These are phyloP conservation scores for Alternaria sp. DNA, from an alignment of 2,329 filamentous ascomycete genomes.

Conservation along the genomic window DNA sequence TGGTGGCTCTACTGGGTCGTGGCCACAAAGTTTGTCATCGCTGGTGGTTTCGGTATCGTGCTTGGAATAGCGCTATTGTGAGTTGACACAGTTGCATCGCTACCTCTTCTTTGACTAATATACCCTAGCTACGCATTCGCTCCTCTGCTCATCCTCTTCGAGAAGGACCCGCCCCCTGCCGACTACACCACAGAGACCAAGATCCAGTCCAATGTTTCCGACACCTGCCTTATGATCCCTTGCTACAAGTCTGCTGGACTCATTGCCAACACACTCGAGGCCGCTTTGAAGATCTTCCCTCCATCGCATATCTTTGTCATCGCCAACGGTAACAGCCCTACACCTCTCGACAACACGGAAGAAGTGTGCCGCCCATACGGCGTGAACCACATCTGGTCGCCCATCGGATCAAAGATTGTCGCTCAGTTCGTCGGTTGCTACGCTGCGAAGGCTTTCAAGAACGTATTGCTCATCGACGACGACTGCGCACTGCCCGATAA, in stretches of 20 bases:
- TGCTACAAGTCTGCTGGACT: slow-evolving; percentile 21
- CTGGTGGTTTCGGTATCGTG: slow-evolving; percentile 51
- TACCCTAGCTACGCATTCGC: slow-evolving; percentile 29
- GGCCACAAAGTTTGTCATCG: slow-evolving; percentile 47
- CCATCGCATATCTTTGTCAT: slow-evolving; percentile 22
- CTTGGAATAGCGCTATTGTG: slow-evolving; percentile 28
- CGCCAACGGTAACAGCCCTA: slow-evolving; percentile 20
- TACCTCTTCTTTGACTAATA: slow-evolving; percentile 15
- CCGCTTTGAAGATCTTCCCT: slow-evolving; percentile 22
- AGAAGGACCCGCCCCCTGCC: slow-evolving; percentile 36
- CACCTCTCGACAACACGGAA: slow-evolving; percentile 23
- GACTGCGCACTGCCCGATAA: slow-evolving; percentile 21
- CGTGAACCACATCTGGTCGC: slow-evolving; percentile 20
- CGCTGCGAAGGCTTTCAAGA: slow-evolving; percentile 20
- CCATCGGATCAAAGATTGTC: slow-evolving; percentile 21
- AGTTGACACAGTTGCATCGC: slow-evolving; percentile 43
- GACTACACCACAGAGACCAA: slow-evolving; percentile 30
- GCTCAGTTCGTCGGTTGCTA: slow-evolving; percentile 23
- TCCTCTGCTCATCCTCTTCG: slow-evolving; percentile 43
- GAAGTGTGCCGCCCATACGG: slow-evolving; percentile 21
- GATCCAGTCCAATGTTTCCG: slow-evolving; percentile 32
- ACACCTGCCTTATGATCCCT: slow-evolving; percentile 26
- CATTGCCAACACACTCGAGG: slow-evolving; percentile 17
- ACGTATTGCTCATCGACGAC: slow-evolving; percentile 23
- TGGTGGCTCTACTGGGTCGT: slow-evolving; percentile 15